Conservation (phyloP, 148 eudicot species). For the Camellia sinensis region DNA sequence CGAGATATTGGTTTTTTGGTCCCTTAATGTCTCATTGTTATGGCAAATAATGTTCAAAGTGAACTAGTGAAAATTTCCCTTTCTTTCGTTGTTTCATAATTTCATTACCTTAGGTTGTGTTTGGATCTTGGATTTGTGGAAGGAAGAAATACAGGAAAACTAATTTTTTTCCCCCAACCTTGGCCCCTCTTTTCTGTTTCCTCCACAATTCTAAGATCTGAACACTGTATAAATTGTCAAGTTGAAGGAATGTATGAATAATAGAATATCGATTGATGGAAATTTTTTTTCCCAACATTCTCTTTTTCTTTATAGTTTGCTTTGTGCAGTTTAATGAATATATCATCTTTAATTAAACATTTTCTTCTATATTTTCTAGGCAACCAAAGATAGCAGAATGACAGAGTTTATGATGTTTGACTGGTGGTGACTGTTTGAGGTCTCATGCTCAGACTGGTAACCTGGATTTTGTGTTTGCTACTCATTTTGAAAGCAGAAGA, state of each 20-base stretch:
- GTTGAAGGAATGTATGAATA: neutral
- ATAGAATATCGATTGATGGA: neutral
- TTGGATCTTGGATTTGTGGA: no score
- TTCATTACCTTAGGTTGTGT: neutral
- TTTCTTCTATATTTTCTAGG: conserved; percentile 2
- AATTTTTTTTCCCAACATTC: neutral
- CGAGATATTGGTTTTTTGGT: neutral
- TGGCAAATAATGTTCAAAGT: no score
- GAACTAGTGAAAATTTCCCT: neutral
- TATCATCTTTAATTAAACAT: neutral
- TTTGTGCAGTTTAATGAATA: neutral
- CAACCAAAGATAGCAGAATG: neutral
- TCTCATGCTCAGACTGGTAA: neutral
- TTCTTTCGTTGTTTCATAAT: neutral
- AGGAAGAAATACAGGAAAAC: no score
- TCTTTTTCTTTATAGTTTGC: neutral
- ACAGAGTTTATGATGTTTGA: neutral
- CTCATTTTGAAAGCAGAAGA: neutral
- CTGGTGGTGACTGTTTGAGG: conserved; percentile 5
- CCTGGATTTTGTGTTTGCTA: neutral
- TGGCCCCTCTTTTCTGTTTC: no score
- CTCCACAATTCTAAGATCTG: no score
- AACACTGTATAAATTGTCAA: neutral
- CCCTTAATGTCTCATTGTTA: no score
- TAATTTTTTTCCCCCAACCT: no score